A percentile compares a stretch with the other conserved stretches of the same genome.
These are phyloP conservation scores for Endocarpon pusillum DNA, from an alignment of 495 filamentous ascomycete genomes.

Conservation along the genomic window DNA sequence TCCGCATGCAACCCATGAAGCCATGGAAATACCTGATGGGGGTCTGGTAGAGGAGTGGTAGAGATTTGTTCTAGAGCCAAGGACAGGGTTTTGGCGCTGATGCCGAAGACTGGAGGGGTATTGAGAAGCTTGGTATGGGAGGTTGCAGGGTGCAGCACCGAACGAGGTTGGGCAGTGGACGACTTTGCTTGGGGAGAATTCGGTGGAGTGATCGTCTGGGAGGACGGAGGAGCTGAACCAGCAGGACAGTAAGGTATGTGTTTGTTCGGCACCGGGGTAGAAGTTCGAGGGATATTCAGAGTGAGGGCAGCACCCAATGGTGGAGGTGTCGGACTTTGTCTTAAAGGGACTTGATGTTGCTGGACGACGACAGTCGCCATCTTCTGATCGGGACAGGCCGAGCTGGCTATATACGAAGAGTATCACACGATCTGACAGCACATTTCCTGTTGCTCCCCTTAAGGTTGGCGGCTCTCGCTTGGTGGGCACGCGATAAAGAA, in stretches of 20 bases:
- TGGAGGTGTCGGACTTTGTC: conserved; percentile 27
- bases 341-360: conserved; percentile 27
- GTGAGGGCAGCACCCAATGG: conserved; percentile 23
- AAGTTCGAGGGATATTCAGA: conserved; percentile 21
- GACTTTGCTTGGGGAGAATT: conserved; percentile 40
- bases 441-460: too few species aligned
- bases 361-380: conserved; percentile 38
- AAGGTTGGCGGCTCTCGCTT: too few species aligned
- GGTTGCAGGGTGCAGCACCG: conserved; percentile 60
- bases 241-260: conserved; percentile 75
- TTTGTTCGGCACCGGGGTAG: conserved; percentile 71
- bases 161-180: conserved; percentile 33
- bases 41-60: conserved; percentile 64
- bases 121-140: conserved; percentile 37
- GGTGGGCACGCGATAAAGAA: too few species aligned
- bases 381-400: too few species aligned
- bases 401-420: too few species aligned
- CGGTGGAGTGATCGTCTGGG: conserved; percentile 46
- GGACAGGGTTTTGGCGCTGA: conserved; percentile 49
- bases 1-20: conserved; percentile 83
- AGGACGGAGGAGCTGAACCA: conserved; percentile 41
- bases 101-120: conserved; percentile 45
- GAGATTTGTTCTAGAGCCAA: conserved; percentile 58
- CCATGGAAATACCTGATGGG: conserved; percentile 85
- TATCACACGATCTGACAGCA: too few species aligned